A percentile compares a stretch with the other conserved stretches of the same genome.
Evolutionary conservation across 768 basidiomycete species (phyloP).

Genomic region (Amanita fuliginea): DNA sequence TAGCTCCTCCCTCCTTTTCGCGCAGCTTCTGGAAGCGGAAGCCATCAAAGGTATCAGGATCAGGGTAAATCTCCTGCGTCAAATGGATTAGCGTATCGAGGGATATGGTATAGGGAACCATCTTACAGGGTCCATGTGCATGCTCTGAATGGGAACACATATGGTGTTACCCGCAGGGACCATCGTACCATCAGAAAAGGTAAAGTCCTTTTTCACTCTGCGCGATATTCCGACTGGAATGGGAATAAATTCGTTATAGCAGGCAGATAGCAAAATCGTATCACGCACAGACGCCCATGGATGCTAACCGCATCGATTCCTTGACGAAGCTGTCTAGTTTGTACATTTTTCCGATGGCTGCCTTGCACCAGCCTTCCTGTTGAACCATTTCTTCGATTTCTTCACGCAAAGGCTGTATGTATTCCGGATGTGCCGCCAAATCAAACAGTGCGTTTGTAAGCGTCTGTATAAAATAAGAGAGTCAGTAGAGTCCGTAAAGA

Average conservation of each 20-base stretch:
- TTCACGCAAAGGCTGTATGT: slow-evolving; percentile 23
- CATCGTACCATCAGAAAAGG: slow-evolving; percentile 18
- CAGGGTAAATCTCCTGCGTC: slow-evolving; percentile 21
- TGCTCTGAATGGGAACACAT: slow-evolving; percentile 9
- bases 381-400: slow-evolving; percentile 29
- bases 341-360: slow-evolving; percentile 25
- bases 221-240: slow-evolving; percentile 16
- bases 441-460: slow-evolving; percentile 25
- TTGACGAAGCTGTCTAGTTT: slow-evolving; percentile 35
- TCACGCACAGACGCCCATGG: slow-evolving; percentile 13
- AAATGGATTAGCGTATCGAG: too few species aligned
- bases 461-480: slow-evolving; percentile 14
- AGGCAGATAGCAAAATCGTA: background rate
- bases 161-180: slow-evolving; percentile 16
- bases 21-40: slow-evolving; percentile 29
- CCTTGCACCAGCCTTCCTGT: slow-evolving; percentile 26
- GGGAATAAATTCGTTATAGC: slow-evolving; percentile 13
- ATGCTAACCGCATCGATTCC: slow-evolving; percentile 23
- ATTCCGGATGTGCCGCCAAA: slow-evolving; percentile 24
- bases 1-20: slow-evolving; percentile 15
- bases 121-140: slow-evolving; percentile 5
- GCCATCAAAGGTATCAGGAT: slow-evolving; percentile 20
- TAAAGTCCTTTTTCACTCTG: slow-evolving; percentile 25
- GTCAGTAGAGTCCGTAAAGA: background rate
- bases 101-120: background rate